These are phyloP conservation scores for Mikania micrantha DNA, from an alignment of 129 eudicot genomes.

Conservation along the genomic window DNA sequence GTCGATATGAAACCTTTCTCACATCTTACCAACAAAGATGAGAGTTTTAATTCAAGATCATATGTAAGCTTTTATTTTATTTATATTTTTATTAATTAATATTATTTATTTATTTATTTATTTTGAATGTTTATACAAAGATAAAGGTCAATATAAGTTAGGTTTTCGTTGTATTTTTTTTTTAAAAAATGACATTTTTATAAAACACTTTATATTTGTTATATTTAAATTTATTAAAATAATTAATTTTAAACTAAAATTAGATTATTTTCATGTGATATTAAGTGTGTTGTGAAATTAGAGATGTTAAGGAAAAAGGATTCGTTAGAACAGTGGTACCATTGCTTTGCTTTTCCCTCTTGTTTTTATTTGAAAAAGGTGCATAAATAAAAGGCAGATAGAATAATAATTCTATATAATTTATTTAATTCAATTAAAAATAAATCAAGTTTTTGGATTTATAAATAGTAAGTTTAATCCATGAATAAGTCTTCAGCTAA, in stretches of 20 bases:
- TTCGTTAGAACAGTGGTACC: background rate
- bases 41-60: constrained; percentile 12
- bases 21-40: constrained; percentile 24
- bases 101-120: no score
- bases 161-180: no score
- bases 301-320: no score
- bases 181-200: no score
- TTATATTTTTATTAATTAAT: no score
- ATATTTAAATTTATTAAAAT: no score
- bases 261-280: no score
- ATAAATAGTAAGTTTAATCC: background rate
- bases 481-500: background rate
- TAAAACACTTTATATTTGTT: no score
- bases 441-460: background rate
- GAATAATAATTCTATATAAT: background rate
- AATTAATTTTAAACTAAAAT: no score
- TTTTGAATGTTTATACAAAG: background rate
- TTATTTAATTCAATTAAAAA: background rate
- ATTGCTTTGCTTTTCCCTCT: background rate
- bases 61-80: constrained; percentile 11
- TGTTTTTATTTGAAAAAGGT: background rate
- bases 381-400: background rate
- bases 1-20: constrained; percentile 32
- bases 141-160: no score
- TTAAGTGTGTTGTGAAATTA: no score